Evolutionary conservation across 2,329 filamentous ascomycete genomes (phyloP), one percentile per base, ranked within the genome.

Genomic region (Xylariaceae sp.): DNA sequence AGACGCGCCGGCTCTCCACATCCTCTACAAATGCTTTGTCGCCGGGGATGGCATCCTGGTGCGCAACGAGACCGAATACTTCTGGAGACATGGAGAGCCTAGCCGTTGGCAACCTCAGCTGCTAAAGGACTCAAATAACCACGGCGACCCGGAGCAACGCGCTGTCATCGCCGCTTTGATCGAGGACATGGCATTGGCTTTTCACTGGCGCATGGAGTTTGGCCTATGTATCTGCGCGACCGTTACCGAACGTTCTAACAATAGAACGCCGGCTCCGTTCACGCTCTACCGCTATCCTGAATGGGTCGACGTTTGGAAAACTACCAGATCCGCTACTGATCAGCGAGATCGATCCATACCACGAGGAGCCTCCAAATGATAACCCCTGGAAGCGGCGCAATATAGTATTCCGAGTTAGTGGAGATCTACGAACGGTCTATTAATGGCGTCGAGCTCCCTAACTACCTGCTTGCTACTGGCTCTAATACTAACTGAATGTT

Each of bases 1-100:
- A 51, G 17, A 15, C 3, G 34, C 13, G 39, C 7, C 15, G 50
- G 34, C n/a, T 53, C 50, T 48, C 6, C 50, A 17, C 39, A 57
- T 13, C 50, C 35, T 59, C 2, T 55, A 51, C 37, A 52, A 59
- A 23, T 50, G 45, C 52, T 50, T 51, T 15, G 44, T 54, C 4
- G 57, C 52, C 15, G 47, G 47, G 1, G 18, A 52, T 9, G 18
- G 48, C n/a, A 51, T 13, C 2, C 30, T 59, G 4, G 34, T 59
- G 18, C 35, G 48, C 4, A 48, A 59, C 48, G 52, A 59, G 30
- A 47, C 39, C 18, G 52, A 59, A 17, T 59, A 55, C 15, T 55
- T 59, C 23, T 59, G 57, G 47, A 55, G 45, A 6, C 57, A 59
- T 39, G 34, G 45, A 8, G 57, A 59, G 47, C 51, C 51, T 9